Conservation (phyloP, 1,139 yeast species). For the Saccharomyces pastorianus region DNA sequence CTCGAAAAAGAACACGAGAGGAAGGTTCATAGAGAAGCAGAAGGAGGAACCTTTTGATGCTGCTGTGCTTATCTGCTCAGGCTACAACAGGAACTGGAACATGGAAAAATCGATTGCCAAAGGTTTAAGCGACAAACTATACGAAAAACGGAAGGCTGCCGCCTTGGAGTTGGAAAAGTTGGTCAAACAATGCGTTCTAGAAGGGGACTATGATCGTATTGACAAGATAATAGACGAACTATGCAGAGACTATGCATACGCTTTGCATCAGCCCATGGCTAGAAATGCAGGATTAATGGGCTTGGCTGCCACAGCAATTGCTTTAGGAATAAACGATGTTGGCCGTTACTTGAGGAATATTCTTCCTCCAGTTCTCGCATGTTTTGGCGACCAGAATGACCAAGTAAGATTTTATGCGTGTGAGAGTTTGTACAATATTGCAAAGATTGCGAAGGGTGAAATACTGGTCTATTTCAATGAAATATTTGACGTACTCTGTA, state of each 20-base stretch:
- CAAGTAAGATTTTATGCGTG: conserved; percentile 95
- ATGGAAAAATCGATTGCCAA: conserved; percentile 67
- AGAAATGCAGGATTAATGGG: conserved; percentile 73
- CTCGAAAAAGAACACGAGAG: neutral
- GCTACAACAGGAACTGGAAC: neutral
- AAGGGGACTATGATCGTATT: conserved; percentile 62
- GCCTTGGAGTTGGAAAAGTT: conserved; percentile 83
- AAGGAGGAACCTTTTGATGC: neutral
- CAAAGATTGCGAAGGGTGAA: conserved; percentile 95
- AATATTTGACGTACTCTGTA: conserved; percentile 85
- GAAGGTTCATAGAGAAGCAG: neutral
- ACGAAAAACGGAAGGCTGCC: conserved; percentile 90
- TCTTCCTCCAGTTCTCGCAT: conserved; percentile 87
- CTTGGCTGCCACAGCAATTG: conserved; percentile 69
- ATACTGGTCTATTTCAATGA: conserved; percentile 85
- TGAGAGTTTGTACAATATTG: conserved; percentile 90
- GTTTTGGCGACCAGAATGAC: conserved; percentile 95
- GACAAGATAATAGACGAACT: conserved; percentile 59
- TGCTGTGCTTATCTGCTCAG: neutral
- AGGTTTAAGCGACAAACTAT: conserved; percentile 82
- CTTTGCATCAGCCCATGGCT: conserved; percentile 69
- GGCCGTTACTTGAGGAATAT: conserved; percentile 74
- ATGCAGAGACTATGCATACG: conserved; percentile 63
- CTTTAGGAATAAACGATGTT: conserved; percentile 64
- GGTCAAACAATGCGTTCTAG: conserved; percentile 62